A percentile compares a stretch with the other conserved stretches of the same genome.
These are phyloP conservation scores for Ananas comosus DNA, from an alignment of 176 grass and related monocot genomes.

Conservation along the genomic window DNA sequence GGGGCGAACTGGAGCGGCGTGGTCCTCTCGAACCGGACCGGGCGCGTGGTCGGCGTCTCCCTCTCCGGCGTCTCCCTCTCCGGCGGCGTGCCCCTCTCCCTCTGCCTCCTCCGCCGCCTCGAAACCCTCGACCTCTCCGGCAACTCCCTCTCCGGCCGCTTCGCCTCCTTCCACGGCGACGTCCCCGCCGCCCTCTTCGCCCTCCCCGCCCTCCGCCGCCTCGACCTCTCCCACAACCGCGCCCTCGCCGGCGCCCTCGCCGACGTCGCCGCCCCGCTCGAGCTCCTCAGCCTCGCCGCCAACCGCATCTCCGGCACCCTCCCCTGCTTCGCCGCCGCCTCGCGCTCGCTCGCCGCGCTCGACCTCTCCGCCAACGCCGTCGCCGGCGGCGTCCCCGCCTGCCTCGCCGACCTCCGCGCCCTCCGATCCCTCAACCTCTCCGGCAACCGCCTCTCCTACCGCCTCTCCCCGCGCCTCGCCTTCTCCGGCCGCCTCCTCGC, in stretches of 20 bases:
- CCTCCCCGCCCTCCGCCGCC: slow-evolving; percentile 1
- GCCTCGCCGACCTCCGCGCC: slow-evolving; percentile 19
- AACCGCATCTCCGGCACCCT: slow-evolving; percentile 20
- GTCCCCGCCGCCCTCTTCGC: slow-evolving; percentile 13
- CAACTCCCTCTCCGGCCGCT: slow-evolving; percentile 5
- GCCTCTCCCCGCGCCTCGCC: slow-evolving; percentile 71
- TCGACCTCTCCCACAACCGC: slow-evolving; percentile 20
- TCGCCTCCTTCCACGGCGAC: slow-evolving; percentile 11
- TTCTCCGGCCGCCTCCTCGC: slow-evolving; percentile 59
- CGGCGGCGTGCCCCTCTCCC: not conserved
- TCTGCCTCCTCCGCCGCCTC: slow-evolving; percentile 13
- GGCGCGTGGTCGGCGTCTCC: slow-evolving; percentile 9
- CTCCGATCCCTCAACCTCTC: slow-evolving; percentile 65
- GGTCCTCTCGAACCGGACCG: slow-evolving; percentile 10
- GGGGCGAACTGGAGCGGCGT: slow-evolving; percentile 11
- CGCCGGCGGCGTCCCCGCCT: slow-evolving; percentile 25
- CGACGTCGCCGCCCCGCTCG: slow-evolving; percentile 12
- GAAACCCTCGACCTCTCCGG: slow-evolving; percentile 11
- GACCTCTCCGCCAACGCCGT: slow-evolving; percentile 49
- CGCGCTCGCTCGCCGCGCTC: slow-evolving; percentile 31
- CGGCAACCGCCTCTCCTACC: slow-evolving; percentile 46
- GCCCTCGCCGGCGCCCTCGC: slow-evolving; percentile 1
- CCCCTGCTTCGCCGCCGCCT: slow-evolving; percentile 14
- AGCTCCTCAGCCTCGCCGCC: slow-evolving; percentile 8
- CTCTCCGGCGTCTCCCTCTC: slow-evolving; percentile 3